phyloP scores from a whole-genome alignment of 768 basidiomycete species.

The Mycena polygramma region DNA sequence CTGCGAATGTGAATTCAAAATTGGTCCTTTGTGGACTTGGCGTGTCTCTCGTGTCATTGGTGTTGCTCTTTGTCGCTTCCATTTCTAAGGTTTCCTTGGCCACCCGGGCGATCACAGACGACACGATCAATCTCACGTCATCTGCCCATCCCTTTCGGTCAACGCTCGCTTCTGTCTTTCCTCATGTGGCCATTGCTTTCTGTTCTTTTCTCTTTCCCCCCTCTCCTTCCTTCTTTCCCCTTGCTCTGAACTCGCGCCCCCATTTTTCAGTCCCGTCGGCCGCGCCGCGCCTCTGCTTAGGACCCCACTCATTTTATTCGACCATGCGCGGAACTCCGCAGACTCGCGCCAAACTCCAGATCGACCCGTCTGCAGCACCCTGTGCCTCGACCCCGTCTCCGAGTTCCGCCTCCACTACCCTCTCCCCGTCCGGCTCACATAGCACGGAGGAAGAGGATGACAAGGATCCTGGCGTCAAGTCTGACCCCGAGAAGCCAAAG shows the following conservation, averaged over 20 bases:
- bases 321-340: conserved; percentile 21
- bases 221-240: background rate
- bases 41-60: background rate
- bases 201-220: conserved; percentile 19
- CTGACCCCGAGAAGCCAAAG: conserved; percentile 73
- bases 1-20: too few relatives aligned
- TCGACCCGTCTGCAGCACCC: conserved; percentile 35
- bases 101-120: conserved; percentile 28
- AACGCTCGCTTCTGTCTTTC: conserved; percentile 22
- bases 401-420: conserved; percentile 42
- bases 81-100: conserved; percentile 25
- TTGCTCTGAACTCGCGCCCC: conserved; percentile 4
- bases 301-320: background rate
- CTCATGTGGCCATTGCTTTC: conserved; percentile 31
- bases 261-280: conserved; percentile 14
- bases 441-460: conserved; percentile 48
- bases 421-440: conserved; percentile 47
- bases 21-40: too few relatives aligned
- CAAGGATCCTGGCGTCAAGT: conserved; percentile 48
- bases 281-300: conserved; percentile 25
- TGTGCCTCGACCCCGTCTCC: conserved; percentile 43
- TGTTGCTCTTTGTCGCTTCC: too few relatives aligned
- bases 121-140: conserved; percentile 35
- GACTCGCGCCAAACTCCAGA: conserved; percentile 37
- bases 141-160: conserved; percentile 24